These are phyloP conservation scores for Colletotrichum chrysophilum DNA, from an alignment of 2,329 filamentous ascomycete species.

Conservation along the genomic window DNA sequence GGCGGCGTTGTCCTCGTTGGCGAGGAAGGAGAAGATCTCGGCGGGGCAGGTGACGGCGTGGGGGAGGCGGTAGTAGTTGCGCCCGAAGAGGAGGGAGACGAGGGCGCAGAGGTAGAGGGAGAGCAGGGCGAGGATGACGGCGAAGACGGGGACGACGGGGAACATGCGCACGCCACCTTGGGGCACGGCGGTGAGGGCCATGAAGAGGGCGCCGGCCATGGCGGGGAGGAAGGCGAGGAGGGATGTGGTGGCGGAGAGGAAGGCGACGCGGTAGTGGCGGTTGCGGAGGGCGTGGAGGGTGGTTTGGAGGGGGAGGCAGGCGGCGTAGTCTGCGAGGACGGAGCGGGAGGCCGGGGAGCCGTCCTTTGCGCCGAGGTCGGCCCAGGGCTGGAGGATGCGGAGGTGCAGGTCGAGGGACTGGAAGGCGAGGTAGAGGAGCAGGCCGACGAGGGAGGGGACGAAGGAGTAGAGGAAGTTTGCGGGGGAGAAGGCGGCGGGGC, in stretches of 20 bases:
- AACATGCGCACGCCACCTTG: constrained; percentile 65
- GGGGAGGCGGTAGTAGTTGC: constrained; percentile 69
- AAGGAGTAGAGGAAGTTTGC: constrained; percentile 90
- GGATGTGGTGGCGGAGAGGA: constrained; percentile 63
- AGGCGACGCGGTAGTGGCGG: constrained; percentile 69
- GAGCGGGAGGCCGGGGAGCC: constrained; percentile 68
- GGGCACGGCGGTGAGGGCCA: constrained; percentile 64
- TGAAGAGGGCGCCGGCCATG: constrained; percentile 74
- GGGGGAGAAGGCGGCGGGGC: constrained; percentile 73
- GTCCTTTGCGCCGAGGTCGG: constrained; percentile 59
- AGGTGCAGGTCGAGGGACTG: constrained; percentile 70
- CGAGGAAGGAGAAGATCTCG: constrained; percentile 79
- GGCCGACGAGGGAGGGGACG: constrained; percentile 71
- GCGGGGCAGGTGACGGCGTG: constrained; percentile 76
- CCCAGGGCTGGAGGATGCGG: constrained; percentile 73
- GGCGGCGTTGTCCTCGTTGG: constrained; percentile 72
- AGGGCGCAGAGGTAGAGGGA: constrained; percentile 72
- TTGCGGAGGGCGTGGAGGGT: constrained; percentile 63
- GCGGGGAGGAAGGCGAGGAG: constrained; percentile 69
- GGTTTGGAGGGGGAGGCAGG: constrained; percentile 66
- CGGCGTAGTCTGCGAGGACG: constrained; percentile 74
- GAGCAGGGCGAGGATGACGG: constrained; percentile 74
- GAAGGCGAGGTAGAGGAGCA: constrained; percentile 70
- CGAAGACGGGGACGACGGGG: constrained; percentile 75
- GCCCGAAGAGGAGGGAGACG: constrained; percentile 63